Base-by-base conservation (phyloP, 2,329 filamentous ascomycete species). In the Cercospora canescens region DNA sequence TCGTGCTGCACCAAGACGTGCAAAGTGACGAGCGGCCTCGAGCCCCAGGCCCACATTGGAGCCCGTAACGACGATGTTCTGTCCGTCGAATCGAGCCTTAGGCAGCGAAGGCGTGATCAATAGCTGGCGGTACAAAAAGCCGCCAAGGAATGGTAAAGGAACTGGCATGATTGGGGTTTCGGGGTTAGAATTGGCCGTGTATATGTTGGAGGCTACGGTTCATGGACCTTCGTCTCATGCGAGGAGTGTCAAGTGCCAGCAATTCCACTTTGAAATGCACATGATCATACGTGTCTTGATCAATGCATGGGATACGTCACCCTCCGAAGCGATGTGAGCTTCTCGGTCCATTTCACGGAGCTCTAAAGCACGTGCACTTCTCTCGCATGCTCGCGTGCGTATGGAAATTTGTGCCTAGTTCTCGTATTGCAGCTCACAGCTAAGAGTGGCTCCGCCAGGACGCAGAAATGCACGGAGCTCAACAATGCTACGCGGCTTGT, bases 11-110 rank as follows among this genome's bases (percentile, higher is more conserved):
- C 64, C 50, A 35, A 69, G 56, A 21, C 50, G 48, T 16, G 67
- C 39, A 6, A 68, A 64, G 16, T 68, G 66, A 28, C 66, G 66
- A 14, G 63, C 60, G 24, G 63, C 81, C 67, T 89, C 83, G 45
- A 82, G 84, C 2, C 88, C 87, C 30, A 89, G 82, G 12, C 87
- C 87, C 0, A 82, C 86, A 70, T 88, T 89, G 66, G 81, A 86
- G 28, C 87, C 86, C 2, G 87, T 88, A 63, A 88, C 80, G 58
- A 88, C 34, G 0, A 68, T 58, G 8, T 64, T 68, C 41, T 62
- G 64, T 21, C 64, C 67, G 24, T 50, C 26, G 3, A 24, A 21
- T 14, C 18, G 21, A 9, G 24, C 18, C 18, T 12, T 21, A 11
- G 45, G 45, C 6, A 7, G 16, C 4, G 45, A 21, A 18, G 26